phyloP scores from a whole-genome alignment of 768 basidiomycete genomes.

The Boletales sp. region DNA sequence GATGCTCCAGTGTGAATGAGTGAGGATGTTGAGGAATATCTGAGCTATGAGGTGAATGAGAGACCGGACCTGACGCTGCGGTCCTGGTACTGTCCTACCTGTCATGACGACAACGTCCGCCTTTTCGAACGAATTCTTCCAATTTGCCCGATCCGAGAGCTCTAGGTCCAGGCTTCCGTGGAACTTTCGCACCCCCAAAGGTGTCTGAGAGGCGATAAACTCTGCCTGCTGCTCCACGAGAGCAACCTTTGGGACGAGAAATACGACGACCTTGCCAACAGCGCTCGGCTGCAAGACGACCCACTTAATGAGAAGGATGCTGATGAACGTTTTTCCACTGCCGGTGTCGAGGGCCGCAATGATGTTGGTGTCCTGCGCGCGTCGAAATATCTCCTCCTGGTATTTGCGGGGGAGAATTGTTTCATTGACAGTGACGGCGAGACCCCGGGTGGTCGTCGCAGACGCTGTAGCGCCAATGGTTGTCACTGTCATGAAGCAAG shows the following conservation, averaged over 20 bases:
- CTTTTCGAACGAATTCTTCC: constrained; percentile 58
- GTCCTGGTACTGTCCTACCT: constrained; percentile 38
- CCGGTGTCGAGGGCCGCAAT: constrained; percentile 60
- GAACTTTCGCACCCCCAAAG: constrained; percentile 63
- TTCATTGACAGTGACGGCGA: constrained; percentile 31
- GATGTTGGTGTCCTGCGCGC: constrained; percentile 49
- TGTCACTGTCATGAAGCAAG: constrained; percentile 25
- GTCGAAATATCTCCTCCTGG: constrained; percentile 53
- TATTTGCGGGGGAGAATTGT: constrained; percentile 46
- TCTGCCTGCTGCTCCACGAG: constrained; percentile 80
- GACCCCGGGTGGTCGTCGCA: constrained; percentile 23
- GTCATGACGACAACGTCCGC: constrained; percentile 86
- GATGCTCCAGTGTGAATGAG: constrained; percentile 79
- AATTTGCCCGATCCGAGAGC: constrained; percentile 60
- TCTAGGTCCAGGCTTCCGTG: constrained; percentile 72
- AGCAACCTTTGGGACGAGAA: constrained; percentile 82
- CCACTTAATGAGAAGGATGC: constrained; percentile 71
- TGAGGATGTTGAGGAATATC: constrained; percentile 75
- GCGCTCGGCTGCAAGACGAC: constrained; percentile 50
- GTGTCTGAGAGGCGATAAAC: constrained; percentile 61
- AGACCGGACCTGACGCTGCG: not conserved
- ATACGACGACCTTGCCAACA: constrained; percentile 61
- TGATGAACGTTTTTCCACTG: constrained; percentile 60
- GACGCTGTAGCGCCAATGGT: constrained; percentile 11
- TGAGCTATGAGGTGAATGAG: constrained; percentile 49